Conservation (phyloP, 2,329 filamentous ascomycete species). For the Plenodomus lindquistii region DNA sequence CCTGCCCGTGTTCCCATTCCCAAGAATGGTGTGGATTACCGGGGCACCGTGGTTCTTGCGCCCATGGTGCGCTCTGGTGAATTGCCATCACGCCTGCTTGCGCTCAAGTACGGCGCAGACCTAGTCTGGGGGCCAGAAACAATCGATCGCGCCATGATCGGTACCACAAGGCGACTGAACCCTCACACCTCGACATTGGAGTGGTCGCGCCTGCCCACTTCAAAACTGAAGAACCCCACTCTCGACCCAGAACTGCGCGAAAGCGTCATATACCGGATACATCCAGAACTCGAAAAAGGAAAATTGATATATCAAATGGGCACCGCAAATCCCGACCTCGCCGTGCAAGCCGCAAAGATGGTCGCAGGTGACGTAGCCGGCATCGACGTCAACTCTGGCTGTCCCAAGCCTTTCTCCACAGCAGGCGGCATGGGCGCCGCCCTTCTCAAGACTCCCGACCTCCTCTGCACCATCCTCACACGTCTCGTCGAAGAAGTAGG, state of each 20-base stretch:
- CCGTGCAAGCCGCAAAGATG: constrained; percentile 80
- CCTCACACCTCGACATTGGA: constrained; percentile 78
- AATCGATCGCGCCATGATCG: constrained; percentile 89
- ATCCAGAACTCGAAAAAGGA: constrained; percentile 74
- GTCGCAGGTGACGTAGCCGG: constrained; percentile 87
- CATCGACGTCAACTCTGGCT: constrained; percentile 98
- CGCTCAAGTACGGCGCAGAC: constrained; percentile 93
- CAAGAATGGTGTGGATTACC: constrained; percentile 86
- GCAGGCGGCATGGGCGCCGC: constrained; percentile 94
- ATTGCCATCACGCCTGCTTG: constrained; percentile 82
- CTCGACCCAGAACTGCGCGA: constrained; percentile 57
- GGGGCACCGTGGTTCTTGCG: constrained; percentile 89
- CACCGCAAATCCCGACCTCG: constrained; percentile 78
- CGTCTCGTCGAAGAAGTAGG: constrained; percentile 79
- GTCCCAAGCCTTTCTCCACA: constrained; percentile 95
- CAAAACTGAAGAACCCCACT: constrained; percentile 65
- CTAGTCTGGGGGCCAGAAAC: constrained; percentile 98
- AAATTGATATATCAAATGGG: constrained; percentile 90
- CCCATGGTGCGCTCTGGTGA: constrained; percentile 99
- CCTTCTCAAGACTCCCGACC: constrained; percentile 81
- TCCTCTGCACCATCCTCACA: constrained; percentile 79
- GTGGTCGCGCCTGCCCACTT: constrained; percentile 76
- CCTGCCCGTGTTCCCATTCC: constrained; percentile 77
- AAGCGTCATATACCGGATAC: constrained; percentile 81
- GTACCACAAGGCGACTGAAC: constrained; percentile 78